phyloP scores from a whole-genome alignment of 2,329 filamentous ascomycete genomes.

The Fusarium subtropicale region DNA sequence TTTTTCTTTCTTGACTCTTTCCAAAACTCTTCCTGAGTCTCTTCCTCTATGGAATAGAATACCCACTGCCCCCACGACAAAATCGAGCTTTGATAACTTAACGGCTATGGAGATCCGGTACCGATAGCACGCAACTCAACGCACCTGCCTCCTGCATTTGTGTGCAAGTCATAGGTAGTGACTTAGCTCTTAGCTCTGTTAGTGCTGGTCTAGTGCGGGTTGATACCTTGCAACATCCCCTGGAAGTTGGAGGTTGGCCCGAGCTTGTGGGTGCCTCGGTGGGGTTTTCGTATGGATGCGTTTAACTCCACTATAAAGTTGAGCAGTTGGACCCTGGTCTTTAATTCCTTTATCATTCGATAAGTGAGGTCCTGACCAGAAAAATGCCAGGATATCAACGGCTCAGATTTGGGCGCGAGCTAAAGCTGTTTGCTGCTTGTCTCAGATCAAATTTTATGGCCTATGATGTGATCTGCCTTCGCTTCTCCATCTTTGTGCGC shows the following conservation, averaged over 20 bases:
- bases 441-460: slow-evolving; percentile 27
- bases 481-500: slow-evolving; percentile 19
- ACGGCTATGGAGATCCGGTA: slow-evolving; percentile 29
- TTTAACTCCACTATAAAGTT: slow-evolving; percentile 21
- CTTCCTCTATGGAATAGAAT: background rate
- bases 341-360: slow-evolving; percentile 37
- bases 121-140: slow-evolving; percentile 28
- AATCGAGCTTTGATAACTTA: slow-evolving; percentile 14
- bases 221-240: slow-evolving; percentile 20
- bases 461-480: slow-evolving; percentile 2
- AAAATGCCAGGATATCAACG: slow-evolving; percentile 25
- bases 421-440: slow-evolving; percentile 11
- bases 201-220: slow-evolving; percentile 7
- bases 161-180: slow-evolving; percentile 34
- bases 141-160: slow-evolving; percentile 35
- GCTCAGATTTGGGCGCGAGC: slow-evolving; percentile 40
- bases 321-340: slow-evolving; percentile 14
- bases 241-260: slow-evolving; percentile 24
- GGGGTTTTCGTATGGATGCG: slow-evolving; percentile 18
- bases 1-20: background rate
- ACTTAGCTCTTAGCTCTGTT: slow-evolving; percentile 22
- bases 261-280: slow-evolving; percentile 27
- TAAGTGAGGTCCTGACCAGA: slow-evolving; percentile 24
- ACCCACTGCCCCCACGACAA: slow-evolving; percentile 21
- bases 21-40: background rate